Evolutionary conservation across 140 eudicot genomes (phyloP), one percentile per base, ranked within the genome.

Genomic region (Senecio squalidus): DNA sequence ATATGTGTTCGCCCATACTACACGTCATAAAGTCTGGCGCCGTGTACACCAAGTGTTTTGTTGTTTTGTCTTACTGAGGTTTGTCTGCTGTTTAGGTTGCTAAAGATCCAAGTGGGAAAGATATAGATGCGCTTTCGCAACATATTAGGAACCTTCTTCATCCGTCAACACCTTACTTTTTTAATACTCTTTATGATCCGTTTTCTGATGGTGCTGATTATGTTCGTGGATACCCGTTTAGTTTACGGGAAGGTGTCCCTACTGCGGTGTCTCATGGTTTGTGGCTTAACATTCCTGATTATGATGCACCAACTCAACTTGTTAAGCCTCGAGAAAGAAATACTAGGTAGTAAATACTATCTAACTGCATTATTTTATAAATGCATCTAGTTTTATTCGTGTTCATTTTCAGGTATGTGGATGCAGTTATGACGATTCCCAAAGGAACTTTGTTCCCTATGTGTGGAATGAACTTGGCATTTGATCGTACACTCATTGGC

Each of bases 381-480:
- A 14, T 50, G 3, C 7, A 66, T 11, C 10, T 20, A 0, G n/a
- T 29, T 31, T 45, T 21, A 6, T 66, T 45, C 43, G 38, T 4
- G 6, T 62, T 55, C 14, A 57, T 33, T 4, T 25, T 56, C 57
- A 88, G 96, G 85, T 88, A 84, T 76, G 95, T 84, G 38, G 78
- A 88, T 64, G 81, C 94, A 9, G 94, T 84, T 23, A 27, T 88
- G 85, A 88, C 96, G 4, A 81, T 88, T 21, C 96, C 96, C 38
- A 84, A 88, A 64, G 89, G 94, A 14, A 84, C 84, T 9, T 67
- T 88, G 48, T 88, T 88, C 47, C 96, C 94, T 34, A 88, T 88
- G 96, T 88, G 96, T 67, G 96, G 96, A 14, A 88, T 88, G 96
- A 88, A 88, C 55, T 56, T 88, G 52, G 94, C 90, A 8, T 88